Conservation (phyloP, 495 filamentous ascomycete species). For the Opeltia flavorubescens region DNA sequence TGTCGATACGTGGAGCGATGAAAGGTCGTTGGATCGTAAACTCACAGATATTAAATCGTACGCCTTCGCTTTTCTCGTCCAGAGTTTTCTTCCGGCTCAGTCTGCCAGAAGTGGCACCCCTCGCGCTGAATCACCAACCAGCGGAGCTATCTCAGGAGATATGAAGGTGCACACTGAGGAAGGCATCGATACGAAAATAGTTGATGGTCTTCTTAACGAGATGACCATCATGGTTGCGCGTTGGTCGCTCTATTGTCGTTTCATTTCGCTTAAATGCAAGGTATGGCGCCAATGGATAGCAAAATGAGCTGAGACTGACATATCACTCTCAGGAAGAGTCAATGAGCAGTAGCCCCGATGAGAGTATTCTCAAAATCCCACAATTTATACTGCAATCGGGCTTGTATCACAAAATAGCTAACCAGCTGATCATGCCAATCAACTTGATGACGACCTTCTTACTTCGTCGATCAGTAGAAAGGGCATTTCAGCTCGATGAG, state of each 20-base stretch:
- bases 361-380: constrained; percentile 42
- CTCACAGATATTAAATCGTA: constrained; percentile 93
- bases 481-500: constrained; percentile 97
- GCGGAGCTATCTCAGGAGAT: constrained; percentile 30
- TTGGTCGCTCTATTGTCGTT: constrained; percentile 86
- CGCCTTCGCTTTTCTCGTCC: constrained; percentile 89
- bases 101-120: constrained; percentile 36
- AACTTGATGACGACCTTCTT: constrained; percentile 87
- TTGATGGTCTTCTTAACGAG: constrained; percentile 75
- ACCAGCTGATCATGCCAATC: constrained; percentile 61
- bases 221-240: constrained; percentile 79
- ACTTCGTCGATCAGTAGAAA: constrained; percentile 88
- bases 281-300: constrained; percentile 31
- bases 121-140: constrained; percentile 50
- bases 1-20: constrained; percentile 88
- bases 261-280: constrained; percentile 70
- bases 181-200: constrained; percentile 86
- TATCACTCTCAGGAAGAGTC: constrained; percentile 25
- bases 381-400: constrained; percentile 59
- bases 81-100: constrained; percentile 73
- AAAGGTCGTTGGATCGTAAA: constrained; percentile 66
- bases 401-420: constrained; percentile 58
- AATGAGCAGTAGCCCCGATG: constrained; percentile 16
- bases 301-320: constrained; percentile 17
- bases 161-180: constrained; percentile 60